Conservation (phyloP, 1,284 basidiomycete species). For the Ganoderma multipileum region DNA sequence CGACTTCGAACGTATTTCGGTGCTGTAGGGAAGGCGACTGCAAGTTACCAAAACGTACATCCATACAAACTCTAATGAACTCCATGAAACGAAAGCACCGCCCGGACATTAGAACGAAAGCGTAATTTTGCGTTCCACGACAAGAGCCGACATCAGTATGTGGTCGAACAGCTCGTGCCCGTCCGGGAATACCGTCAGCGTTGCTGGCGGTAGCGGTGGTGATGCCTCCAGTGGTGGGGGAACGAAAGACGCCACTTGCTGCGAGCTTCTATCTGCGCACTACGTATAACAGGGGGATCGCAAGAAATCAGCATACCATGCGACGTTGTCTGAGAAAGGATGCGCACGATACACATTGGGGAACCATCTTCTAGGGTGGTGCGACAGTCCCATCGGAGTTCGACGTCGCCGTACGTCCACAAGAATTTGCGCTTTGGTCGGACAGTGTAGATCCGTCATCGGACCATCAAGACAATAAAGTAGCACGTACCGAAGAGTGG, state of each 20-base stretch:
- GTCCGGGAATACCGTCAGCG: constrained; percentile 50
- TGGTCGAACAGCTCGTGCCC: constrained; percentile 53
- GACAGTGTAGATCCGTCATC: not conserved
- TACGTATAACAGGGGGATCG: constrained; percentile 15
- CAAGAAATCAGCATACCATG: not conserved
- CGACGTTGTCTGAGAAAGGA: not conserved
- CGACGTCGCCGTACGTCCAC: constrained; percentile 44
- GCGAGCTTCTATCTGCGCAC: constrained; percentile 42
- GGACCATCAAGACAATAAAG: not conserved
- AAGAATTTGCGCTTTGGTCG: constrained; percentile 45
- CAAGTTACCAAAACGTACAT: not conserved
- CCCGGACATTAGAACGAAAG: constrained; percentile 31
- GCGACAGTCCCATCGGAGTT: constrained; percentile 52
- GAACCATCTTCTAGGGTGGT: constrained; percentile 51
- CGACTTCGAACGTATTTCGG: not conserved
- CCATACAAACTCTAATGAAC: not conserved
- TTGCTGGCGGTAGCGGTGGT: constrained; percentile 49
- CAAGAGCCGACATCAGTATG: constrained; percentile 50
- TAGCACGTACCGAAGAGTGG: constrained; percentile 39
- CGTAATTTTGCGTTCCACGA: constrained; percentile 50
- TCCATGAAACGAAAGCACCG: not conserved
- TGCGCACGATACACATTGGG: constrained; percentile 49
- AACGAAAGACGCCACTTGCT: constrained; percentile 51
- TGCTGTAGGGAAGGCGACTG: not conserved
- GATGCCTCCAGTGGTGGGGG: constrained; percentile 51